phyloP scores from a whole-genome alignment of 306 rosid genomes.

The Cucumis hystrix region DNA sequence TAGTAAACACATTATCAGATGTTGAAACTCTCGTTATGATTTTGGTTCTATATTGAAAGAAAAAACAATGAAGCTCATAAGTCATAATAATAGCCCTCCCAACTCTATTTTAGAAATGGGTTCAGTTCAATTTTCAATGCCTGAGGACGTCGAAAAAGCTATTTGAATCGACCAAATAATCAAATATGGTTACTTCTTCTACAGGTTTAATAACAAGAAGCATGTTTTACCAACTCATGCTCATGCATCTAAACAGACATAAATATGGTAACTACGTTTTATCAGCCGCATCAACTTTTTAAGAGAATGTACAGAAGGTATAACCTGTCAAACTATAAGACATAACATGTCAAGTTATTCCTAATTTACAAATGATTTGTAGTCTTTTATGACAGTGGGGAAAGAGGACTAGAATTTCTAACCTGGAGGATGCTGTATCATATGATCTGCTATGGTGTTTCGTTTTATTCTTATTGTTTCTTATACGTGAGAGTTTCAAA shows the following conservation, averaged over 20 bases:
- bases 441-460: background rate
- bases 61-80: no score
- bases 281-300: background rate
- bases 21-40: no score
- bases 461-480: background rate
- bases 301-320: background rate
- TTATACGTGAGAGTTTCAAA: background rate
- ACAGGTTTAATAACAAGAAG: background rate
- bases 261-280: background rate
- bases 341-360: background rate
- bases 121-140: background rate
- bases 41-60: no score
- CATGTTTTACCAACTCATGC: background rate
- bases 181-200: background rate
- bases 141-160: background rate
- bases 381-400: background rate
- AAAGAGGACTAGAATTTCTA: background rate
- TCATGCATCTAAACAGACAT: background rate
- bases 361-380: background rate
- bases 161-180: background rate
- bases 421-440: background rate
- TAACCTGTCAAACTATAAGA: background rate
- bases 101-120: background rate
- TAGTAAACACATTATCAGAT: no score
- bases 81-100: background rate